Evolutionary conservation across 2,329 filamentous ascomycete species (phyloP).

Genomic region (Fusarium kyushuense): DNA sequence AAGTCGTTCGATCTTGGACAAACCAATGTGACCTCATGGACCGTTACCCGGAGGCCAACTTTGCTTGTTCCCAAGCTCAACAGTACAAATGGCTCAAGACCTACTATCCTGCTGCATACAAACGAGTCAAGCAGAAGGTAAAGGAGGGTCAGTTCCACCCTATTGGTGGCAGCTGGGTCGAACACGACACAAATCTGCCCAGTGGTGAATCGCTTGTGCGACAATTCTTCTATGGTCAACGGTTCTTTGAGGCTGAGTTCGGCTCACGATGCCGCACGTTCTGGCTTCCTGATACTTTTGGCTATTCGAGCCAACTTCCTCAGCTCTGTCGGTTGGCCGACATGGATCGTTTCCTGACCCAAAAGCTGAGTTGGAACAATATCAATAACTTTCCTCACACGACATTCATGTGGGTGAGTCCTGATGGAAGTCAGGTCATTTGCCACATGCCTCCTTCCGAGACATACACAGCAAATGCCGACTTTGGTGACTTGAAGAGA

Average conservation of each 20-base stretch:
- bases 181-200: constrained; percentile 98
- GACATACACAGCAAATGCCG: constrained; percentile 93
- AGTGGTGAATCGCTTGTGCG: constrained; percentile 93
- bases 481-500: constrained; percentile 93
- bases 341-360: constrained; percentile 96
- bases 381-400: constrained; percentile 99
- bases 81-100: constrained; percentile 98
- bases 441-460: constrained; percentile 98
- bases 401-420: constrained; percentile 97
- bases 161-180: constrained; percentile 97
- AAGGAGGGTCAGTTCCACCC: constrained; percentile 92
- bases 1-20: constrained; percentile 95
- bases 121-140: constrained; percentile 91
- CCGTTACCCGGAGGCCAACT: constrained; percentile 91
- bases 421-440: constrained; percentile 95
- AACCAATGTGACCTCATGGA: constrained; percentile 97
- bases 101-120: constrained; percentile 87
- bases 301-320: constrained; percentile 94
- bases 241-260: constrained; percentile 94
- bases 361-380: constrained; percentile 99
- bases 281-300: constrained; percentile 98
- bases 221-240: constrained; percentile 95
- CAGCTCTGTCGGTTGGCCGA: constrained; percentile 94
- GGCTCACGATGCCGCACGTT: constrained; percentile 90
- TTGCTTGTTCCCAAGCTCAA: constrained; percentile 93